Evolutionary conservation across 768 basidiomycete species (phyloP).

Genomic region (Mycena chlorophos): DNA sequence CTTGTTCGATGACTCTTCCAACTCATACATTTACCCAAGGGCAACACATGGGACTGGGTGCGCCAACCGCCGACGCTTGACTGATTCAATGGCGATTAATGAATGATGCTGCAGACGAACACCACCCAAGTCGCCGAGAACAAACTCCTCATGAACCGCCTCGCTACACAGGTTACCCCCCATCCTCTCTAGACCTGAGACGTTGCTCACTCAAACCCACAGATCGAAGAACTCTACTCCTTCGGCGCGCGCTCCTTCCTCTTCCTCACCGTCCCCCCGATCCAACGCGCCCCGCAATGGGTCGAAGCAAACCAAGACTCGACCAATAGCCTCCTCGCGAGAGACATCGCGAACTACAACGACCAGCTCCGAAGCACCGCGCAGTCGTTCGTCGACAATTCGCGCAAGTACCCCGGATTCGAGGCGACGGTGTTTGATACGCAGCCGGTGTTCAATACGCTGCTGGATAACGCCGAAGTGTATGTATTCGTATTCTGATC

Average conservation of each 20-base stretch:
- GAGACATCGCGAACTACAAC: slow-evolving; percentile 52
- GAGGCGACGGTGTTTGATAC: slow-evolving; percentile 55
- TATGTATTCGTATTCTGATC: not conserved
- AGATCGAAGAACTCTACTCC: slow-evolving; percentile 50
- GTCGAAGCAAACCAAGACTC: slow-evolving; percentile 37
- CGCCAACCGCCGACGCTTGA: slow-evolving; percentile 5
- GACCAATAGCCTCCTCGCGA: slow-evolving; percentile 36
- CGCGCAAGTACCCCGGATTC: slow-evolving; percentile 37
- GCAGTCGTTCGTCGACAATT: slow-evolving; percentile 39
- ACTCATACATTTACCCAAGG: slow-evolving; percentile 32
- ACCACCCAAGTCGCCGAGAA: slow-evolving; percentile 39
- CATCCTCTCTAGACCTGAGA: slow-evolving; percentile 10
- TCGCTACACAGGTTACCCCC: slow-evolving; percentile 32
- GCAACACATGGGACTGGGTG: slow-evolving; percentile 51
- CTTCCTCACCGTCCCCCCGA: slow-evolving; percentile 62
- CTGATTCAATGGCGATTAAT: too few relatives aligned
- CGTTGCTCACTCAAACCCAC: not conserved
- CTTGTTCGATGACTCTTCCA: not conserved
- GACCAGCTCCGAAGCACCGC: slow-evolving; percentile 41
- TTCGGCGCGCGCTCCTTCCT: slow-evolving; percentile 60
- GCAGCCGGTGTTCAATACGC: slow-evolving; percentile 56
- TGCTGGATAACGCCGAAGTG: slow-evolving; percentile 51
- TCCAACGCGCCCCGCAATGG: slow-evolving; percentile 53
- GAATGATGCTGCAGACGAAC: too few relatives aligned
- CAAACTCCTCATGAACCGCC: slow-evolving; percentile 34